Conservation (phyloP, 2,329 filamentous ascomycete genomes). For the Zalaria sp. region DNA sequence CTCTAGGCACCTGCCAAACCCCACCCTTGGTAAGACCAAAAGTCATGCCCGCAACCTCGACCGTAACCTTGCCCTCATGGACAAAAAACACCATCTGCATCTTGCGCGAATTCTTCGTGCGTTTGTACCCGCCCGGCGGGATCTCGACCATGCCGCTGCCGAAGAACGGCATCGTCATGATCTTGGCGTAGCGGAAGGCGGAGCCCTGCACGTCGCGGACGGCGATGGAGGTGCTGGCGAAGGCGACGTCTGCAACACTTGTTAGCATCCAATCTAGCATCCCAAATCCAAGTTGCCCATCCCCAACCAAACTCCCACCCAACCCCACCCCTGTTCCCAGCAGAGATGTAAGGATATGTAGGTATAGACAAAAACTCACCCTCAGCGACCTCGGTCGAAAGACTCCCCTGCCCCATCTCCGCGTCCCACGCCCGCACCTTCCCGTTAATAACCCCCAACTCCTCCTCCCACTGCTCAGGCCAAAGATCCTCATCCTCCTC, state of each 20-base stretch:
- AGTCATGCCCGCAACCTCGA: conserved; percentile 58
- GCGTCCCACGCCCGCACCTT: conserved; percentile 45
- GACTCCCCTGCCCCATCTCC: conserved; percentile 13
- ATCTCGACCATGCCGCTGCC: conserved; percentile 83
- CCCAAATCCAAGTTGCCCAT: no score
- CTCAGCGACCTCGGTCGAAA: conserved; percentile 25
- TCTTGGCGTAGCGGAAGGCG: conserved; percentile 79
- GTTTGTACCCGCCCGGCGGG: conserved; percentile 69
- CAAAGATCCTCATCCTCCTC: conserved; percentile 40
- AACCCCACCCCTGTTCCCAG: no score
- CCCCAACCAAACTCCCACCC: no score
- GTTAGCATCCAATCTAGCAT: not conserved
- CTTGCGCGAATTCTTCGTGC: conserved; percentile 78
- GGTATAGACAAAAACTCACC: conserved; percentile 15
- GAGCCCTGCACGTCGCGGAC: conserved; percentile 46
- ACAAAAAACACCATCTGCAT: conserved; percentile 98
- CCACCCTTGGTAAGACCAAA: conserved; percentile 82
- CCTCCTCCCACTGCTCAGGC: conserved; percentile 55
- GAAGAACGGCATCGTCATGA: conserved; percentile 71
- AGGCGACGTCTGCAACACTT: conserved; percentile 39
- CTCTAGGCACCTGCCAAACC: conserved; percentile 88
- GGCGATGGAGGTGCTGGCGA: conserved; percentile 41
- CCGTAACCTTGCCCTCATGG: conserved; percentile 65
- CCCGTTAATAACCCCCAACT: conserved; percentile 49
- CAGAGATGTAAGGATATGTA: no score